phyloP scores from a whole-genome alignment of 805 yeast genomes.

The Saccharomycopsis lassenensis region DNA sequence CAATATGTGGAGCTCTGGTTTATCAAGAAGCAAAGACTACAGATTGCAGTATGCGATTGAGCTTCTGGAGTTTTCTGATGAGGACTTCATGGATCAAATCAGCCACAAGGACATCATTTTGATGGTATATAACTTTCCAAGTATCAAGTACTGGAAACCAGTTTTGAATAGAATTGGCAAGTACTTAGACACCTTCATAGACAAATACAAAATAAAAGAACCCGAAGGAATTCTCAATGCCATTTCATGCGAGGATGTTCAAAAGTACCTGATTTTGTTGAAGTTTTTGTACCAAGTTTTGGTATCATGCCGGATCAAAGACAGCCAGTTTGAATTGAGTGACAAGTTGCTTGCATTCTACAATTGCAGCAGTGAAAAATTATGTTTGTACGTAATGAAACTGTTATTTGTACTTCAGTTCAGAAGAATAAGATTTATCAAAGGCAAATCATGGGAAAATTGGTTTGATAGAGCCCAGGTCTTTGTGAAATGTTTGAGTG shows the following conservation, averaged over 20 bases:
- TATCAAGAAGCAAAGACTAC: no score
- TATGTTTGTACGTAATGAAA: conserved; percentile 4
- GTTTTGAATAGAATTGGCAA: conserved; percentile 68
- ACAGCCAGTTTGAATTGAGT: conserved; percentile 21
- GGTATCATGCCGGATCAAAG: conserved; percentile 48
- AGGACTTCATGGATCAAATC: conserved; percentile 32
- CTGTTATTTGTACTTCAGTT: no score
- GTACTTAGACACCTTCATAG: conserved; percentile 43
- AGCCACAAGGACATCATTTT: conserved; percentile 22
- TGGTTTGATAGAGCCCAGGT: no score
- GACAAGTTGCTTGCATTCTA: conserved; percentile 10
- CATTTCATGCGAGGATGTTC: conserved; percentile 37
- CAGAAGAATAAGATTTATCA: neutral
- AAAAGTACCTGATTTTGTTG: conserved; percentile 39
- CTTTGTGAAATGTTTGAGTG: no score
- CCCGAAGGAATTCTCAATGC: conserved; percentile 24
- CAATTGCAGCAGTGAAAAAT: conserved; percentile 4
- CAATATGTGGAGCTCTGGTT: no score
- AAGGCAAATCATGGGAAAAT: no score
- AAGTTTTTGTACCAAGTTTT: conserved; percentile 50
- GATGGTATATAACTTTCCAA: conserved; percentile 7
- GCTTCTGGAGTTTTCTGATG: conserved; percentile 28
- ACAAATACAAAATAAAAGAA: conserved; percentile 34
- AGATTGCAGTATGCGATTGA: conserved; percentile 25
- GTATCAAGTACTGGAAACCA: conserved; percentile 66